Evolutionary conservation across 371 early-diverging fungal species (phyloP).

Genomic region (Nosema granulosis): DNA sequence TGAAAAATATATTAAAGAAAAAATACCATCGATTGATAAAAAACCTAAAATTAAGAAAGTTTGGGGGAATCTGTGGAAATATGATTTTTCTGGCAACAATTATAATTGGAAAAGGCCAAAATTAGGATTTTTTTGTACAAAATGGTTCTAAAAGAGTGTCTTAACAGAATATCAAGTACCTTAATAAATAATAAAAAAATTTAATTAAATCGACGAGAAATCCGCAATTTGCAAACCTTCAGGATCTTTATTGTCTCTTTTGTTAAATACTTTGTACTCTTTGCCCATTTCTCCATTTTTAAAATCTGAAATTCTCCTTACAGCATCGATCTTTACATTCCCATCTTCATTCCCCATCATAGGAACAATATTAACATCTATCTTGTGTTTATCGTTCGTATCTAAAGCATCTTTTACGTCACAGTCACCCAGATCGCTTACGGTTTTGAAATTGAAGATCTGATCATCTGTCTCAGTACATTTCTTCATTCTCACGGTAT

Average conservation of each 20-base stretch:
- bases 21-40: constrained; percentile 13
- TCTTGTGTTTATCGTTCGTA: neutral
- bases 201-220: neutral
- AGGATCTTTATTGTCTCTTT: neutral
- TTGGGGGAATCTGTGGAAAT: constrained; percentile 14
- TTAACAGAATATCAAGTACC: too few species aligned
- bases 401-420: neutral
- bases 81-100: neutral
- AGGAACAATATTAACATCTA: constrained; percentile 27
- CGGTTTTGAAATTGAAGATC: constrained; percentile 41
- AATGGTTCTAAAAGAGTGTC: constrained; percentile 10
- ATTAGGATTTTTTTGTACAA: constrained; percentile 5
- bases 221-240: neutral
- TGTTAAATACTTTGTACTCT: neutral
- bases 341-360: neutral
- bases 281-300: neutral
- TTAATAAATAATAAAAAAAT: neutral
- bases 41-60: constrained; percentile 20
- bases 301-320: neutral
- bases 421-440: neutral
- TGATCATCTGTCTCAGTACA: constrained; percentile 48
- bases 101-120: neutral
- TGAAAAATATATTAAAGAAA: constrained; percentile 19
- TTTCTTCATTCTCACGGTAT: constrained; percentile 24
- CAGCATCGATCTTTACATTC: neutral